Conservation (phyloP, 2,329 filamentous ascomycete species). For the Xylaria sp. region DNA sequence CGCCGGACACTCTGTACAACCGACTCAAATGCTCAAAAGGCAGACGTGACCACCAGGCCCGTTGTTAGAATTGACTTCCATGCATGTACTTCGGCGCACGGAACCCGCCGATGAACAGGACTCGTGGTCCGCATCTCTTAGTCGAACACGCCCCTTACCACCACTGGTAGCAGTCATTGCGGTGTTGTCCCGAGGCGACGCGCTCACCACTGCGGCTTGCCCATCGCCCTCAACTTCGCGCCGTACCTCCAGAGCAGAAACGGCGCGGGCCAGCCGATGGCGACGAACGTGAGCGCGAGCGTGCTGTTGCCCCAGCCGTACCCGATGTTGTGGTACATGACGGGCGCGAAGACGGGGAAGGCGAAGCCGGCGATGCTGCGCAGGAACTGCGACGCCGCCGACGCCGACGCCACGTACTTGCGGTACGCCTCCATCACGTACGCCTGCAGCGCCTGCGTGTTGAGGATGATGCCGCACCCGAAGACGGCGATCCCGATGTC, state of each 20-base stretch:
- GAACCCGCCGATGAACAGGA: no score
- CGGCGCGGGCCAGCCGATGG: slow-evolving; percentile 14
- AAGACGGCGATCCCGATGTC: slow-evolving; percentile 56
- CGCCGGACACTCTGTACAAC: no score
- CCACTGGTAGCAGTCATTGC: not conserved
- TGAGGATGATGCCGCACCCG: slow-evolving; percentile 52
- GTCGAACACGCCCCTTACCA: not conserved
- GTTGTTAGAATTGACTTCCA: no score
- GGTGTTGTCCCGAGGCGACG: not conserved
- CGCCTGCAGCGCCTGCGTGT: slow-evolving; percentile 55
- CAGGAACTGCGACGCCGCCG: slow-evolving; percentile 13
- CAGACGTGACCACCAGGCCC: no score
- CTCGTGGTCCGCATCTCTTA: not conserved
- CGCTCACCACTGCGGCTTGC: not conserved
- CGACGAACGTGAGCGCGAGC: slow-evolving; percentile 14
- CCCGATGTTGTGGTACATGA: slow-evolving; percentile 16
- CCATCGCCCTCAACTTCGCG: slow-evolving; percentile 7
- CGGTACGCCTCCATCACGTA: slow-evolving; percentile 54
- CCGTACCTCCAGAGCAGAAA: slow-evolving; percentile 18
- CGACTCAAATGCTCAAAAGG: no score
- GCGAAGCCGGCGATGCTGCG: slow-evolving; percentile 17
- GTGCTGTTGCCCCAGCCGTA: slow-evolving; percentile 17
- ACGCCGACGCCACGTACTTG: slow-evolving; percentile 25
- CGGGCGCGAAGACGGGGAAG: slow-evolving; percentile 19
- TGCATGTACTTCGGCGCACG: no score